Conservation (phyloP, 108 stramenopile genomes). For the Stephanodiscus minutulus region DNA sequence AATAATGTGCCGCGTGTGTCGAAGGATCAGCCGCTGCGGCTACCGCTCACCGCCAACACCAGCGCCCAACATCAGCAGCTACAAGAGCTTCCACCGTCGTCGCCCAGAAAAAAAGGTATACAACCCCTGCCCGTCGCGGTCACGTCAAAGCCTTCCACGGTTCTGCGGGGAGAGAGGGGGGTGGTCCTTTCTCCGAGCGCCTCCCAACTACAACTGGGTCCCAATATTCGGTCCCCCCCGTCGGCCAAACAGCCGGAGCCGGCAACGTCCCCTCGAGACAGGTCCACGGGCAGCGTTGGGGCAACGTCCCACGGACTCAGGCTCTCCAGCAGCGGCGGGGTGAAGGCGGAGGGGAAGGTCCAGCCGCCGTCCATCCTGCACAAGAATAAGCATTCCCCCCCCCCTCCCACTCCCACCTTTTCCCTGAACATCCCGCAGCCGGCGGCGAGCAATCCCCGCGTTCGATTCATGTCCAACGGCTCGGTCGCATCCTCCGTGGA, state of each 20-base stretch:
- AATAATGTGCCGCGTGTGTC: not conserved
- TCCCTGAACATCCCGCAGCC: not conserved
- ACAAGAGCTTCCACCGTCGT: not conserved
- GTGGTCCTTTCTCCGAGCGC: not conserved
- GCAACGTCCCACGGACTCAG: no score
- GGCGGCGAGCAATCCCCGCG: conserved; percentile 3
- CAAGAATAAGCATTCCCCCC: conserved; percentile 9
- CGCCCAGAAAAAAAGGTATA: not conserved
- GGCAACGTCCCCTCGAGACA: not conserved
- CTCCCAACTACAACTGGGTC: not conserved
- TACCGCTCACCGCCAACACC: not conserved
- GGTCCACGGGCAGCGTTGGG: not conserved
- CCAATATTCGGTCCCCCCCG: not conserved
- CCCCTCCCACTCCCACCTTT: not conserved
- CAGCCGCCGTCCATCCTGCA: conserved; percentile 24
- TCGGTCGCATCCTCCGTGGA: conserved; percentile 21
- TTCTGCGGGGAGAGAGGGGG: not conserved
- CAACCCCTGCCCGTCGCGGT: not conserved
- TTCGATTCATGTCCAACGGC: conserved; percentile 26
- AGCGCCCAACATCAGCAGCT: not conserved
- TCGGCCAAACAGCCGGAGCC: not conserved
- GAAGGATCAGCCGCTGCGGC: not conserved
- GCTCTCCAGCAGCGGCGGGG: no score
- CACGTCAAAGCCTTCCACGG: not conserved
- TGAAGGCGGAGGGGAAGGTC: not conserved